Evolutionary conservation across 495 filamentous ascomycete species (phyloP).

Genomic region (Penicillium chermesinum): DNA sequence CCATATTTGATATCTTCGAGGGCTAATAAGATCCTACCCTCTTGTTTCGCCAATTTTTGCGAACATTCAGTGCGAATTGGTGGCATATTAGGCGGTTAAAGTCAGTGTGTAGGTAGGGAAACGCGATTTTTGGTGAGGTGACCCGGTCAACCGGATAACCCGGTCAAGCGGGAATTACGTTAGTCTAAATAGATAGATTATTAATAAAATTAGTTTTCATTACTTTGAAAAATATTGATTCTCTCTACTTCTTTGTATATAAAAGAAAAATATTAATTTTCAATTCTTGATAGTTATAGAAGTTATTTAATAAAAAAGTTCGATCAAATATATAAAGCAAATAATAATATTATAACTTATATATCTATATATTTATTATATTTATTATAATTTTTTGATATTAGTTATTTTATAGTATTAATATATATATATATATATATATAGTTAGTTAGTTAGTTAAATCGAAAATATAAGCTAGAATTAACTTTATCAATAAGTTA

Average conservation of each 20-base stretch:
- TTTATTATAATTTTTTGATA: slow-evolving; percentile 1
- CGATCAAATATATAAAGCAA: background rate
- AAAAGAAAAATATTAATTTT: background rate
- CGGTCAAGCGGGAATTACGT: no score
- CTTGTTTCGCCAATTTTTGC: no score
- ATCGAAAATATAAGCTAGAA: background rate
- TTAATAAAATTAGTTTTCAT: slow-evolving; percentile 17
- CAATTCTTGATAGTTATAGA: background rate
- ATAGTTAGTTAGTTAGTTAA: background rate
- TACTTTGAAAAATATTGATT: slow-evolving; percentile 10
- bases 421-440: slow-evolving; percentile 1
- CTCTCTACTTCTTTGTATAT: background rate
- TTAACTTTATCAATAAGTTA: slow-evolving; percentile 3
- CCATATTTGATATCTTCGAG: no score
- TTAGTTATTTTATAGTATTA: background rate
- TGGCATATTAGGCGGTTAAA: no score
- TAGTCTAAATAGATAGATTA: slow-evolving; percentile 30
- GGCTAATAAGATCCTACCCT: no score
- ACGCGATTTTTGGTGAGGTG: no score
- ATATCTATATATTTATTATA: background rate
- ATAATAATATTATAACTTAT: background rate
- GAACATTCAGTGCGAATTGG: no score
- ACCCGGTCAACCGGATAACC: no score
- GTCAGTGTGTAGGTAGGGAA: slow-evolving; percentile 1
- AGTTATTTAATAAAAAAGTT: slow-evolving; percentile 1